phyloP scores from a whole-genome alignment of 257 asterid species.

The Ehretia macrophylla region DNA sequence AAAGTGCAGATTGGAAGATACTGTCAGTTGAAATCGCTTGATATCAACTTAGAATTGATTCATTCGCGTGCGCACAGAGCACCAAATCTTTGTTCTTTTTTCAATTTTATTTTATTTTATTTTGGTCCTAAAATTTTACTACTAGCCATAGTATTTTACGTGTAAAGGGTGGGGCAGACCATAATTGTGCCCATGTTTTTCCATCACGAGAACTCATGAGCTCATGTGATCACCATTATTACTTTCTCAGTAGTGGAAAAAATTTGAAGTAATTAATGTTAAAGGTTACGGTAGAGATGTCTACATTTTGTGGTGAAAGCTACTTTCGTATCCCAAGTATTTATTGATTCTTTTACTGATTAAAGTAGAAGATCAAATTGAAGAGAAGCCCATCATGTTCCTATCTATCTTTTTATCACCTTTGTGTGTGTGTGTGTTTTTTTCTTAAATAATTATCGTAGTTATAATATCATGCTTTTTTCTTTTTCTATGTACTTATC shows the following conservation, averaged over 20 bases:
- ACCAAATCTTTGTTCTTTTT: too few relatives aligned
- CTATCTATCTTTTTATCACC: neutral
- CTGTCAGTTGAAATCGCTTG: neutral
- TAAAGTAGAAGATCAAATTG: too few relatives aligned
- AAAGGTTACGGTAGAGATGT: slow-evolving; percentile 9
- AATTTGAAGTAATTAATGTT: neutral
- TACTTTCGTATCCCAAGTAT: slow-evolving; percentile 11
- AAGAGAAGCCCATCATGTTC: slow-evolving; percentile 15
- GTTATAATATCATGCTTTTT: too few relatives aligned
- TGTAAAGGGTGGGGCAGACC: slow-evolving; percentile 26
- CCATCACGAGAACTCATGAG: slow-evolving; percentile 17
- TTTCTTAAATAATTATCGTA: too few relatives aligned
- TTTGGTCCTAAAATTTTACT: too few relatives aligned
- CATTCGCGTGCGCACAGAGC: slow-evolving; percentile 3
- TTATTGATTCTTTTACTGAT: slow-evolving; percentile 8
- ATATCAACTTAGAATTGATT: slow-evolving; percentile 4
- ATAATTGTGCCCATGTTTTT: slow-evolving; percentile 35
- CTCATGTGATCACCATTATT: slow-evolving; percentile 42
- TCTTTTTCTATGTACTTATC: too few relatives aligned
- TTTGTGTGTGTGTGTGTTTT: neutral
- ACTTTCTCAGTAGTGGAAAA: slow-evolving; percentile 17
- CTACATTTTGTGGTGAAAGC: neutral
- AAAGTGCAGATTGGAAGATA: neutral
- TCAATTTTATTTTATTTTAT: too few relatives aligned
- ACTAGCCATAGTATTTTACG: neutral